Evolutionary conservation across 768 basidiomycete species (phyloP), one percentile per base, ranked within the genome.

Genomic region (Mycena epipterygia): DNA sequence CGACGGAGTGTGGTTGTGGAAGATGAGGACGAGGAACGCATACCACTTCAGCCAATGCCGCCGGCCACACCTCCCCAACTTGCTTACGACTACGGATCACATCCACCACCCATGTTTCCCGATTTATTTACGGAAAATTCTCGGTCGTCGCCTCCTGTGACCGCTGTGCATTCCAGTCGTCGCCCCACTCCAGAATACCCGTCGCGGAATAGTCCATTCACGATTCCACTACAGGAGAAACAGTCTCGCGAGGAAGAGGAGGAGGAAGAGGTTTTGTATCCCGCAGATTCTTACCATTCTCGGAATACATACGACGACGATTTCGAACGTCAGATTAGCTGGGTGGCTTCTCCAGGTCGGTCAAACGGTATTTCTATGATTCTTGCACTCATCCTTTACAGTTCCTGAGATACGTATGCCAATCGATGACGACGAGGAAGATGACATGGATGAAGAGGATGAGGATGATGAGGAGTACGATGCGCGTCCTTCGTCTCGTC

Each of bases 331-430:
- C 87, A 90, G 73, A 89, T 90, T 51, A 95, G 93, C 75, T 95
- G 93, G 93, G 84, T 93, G 41, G 93, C 91, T 46, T 89, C 90
- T 53, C 91, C 87, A 77, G 90, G 93, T 93, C 74, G 74, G 89
- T 82, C 32, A 46, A 48, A 46, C 44, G 30, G n/a, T 53, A 14
- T 61, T 59, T 69, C 51, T 37, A 27, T 70, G n/a, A 51, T 56
- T 61, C 57, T 67, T 42, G 27, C 65, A 68, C 37, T 56, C 48
- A 66, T 67, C 37, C 23, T 59, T 49, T 68, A 33, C 70, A 90
- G 90, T 90, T 27, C 88, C 88, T 49, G 89, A 91, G 76, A 86
- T 88, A 61, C 90, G 87, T 30, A 91, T 91, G 77, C 90, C 89
- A 41, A 84, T 92, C 44, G 81, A 88, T 60, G 86, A 88, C 44